A percentile compares a stretch with the other conserved stretches of the same genome.
Conservation (phyloP, 2,329 filamentous ascomycete species). For the Tolypocladium sp. region DNA sequence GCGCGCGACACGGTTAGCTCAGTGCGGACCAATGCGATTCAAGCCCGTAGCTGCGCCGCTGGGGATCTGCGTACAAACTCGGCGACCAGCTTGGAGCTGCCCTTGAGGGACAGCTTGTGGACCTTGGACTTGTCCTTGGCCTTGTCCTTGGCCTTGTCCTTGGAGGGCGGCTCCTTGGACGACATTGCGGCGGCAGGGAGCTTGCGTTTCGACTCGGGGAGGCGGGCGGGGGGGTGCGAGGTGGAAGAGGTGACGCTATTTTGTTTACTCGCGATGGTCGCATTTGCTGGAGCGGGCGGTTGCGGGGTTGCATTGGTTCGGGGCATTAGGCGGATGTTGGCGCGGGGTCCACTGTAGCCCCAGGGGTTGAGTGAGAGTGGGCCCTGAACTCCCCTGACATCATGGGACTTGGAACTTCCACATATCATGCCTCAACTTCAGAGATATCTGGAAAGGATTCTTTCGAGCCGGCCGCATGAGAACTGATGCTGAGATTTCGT, state of each 20-base stretch:
- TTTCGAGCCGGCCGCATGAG: too few species aligned
- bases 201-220: not conserved
- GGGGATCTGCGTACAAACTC: slow-evolving; percentile 60
- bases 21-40: too few species aligned
- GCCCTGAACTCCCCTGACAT: not conserved
- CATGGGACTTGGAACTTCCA: too few species aligned
- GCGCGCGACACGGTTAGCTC: not conserved
- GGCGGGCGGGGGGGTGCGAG: not conserved
- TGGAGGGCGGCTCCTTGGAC: slow-evolving; percentile 18
- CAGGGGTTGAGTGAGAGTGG: not conserved
- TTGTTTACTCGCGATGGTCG: not conserved
- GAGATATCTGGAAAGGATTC: too few species aligned
- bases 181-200: slow-evolving; percentile 13
- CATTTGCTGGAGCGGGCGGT: not conserved
- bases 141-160: slow-evolving; percentile 12
- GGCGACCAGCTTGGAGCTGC: slow-evolving; percentile 75
- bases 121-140: slow-evolving; percentile 73
- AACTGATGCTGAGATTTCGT: too few species aligned
- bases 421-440: too few species aligned
- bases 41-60: too few species aligned
- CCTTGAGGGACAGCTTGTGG: slow-evolving; percentile 88
- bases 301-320: not conserved
- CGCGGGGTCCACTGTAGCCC: not conserved
- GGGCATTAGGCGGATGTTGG: too few species aligned
- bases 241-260: not conserved